Percentiles rank a stretch among this genome's conserved stretches.
phyloP scores from a whole-genome alignment of 768 basidiomycete species.

The Podaxis sp. region DNA sequence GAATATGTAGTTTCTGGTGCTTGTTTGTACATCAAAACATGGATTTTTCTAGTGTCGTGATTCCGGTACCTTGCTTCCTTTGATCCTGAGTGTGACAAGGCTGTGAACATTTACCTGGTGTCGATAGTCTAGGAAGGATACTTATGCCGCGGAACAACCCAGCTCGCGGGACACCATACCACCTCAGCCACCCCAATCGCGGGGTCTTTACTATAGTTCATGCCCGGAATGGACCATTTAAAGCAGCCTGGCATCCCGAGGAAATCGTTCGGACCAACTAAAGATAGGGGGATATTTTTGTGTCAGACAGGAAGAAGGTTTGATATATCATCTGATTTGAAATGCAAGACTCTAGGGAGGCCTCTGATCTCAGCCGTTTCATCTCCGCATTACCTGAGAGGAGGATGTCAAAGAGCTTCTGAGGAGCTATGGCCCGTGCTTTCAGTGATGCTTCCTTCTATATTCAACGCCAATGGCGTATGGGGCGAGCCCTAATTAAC shows the following conservation, averaged over 20 bases:
- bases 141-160: constrained; percentile 5
- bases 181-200: background rate
- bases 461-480: background rate
- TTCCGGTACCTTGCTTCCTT: background rate
- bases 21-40: constrained; percentile 11
- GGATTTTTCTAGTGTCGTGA: background rate
- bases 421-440: background rate
- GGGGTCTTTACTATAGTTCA: background rate
- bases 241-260: constrained; percentile 2
- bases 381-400: constrained; percentile 11
- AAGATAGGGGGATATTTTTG: constrained; percentile 1
- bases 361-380: background rate
- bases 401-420: background rate
- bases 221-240: constrained; percentile 1
- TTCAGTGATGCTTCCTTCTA: background rate
- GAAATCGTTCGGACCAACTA: constrained; percentile 12
- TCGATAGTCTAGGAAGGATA: background rate
- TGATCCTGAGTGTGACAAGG: constrained; percentile 5
- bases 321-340: constrained; percentile 5
- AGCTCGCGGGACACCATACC: background rate
- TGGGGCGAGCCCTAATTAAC: background rate
- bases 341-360: background rate
- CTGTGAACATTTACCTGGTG: constrained; percentile 15
- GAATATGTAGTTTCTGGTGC: constrained; percentile 6
- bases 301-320: background rate